Evolutionary conservation across 2,329 filamentous ascomycete genomes (phyloP), one percentile per base, ranked within the genome.

Genomic region (Eutypella sp.): DNA sequence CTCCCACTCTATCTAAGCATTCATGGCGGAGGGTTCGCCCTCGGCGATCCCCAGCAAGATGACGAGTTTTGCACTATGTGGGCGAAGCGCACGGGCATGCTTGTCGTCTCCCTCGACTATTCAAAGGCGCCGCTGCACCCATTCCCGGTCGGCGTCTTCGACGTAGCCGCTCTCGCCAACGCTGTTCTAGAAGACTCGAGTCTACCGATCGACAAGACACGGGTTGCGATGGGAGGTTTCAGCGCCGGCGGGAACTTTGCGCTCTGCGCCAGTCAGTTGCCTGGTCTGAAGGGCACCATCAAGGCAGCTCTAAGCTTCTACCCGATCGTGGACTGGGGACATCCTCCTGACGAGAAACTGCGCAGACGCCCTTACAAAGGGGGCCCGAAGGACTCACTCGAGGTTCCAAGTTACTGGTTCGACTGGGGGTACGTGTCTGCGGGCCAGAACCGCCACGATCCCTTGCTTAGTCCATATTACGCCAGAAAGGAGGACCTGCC

Each of bases 211-310:
- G 72, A 79, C 57, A 51, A 55, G 7, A 43, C 51, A 2, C 59
- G 60, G 19, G 63, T 77, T 4, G 67, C 67, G 0, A 49, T 79
- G 1, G 67, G 62, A 1, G 76, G 76, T 9, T 78, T 73, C 59
- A 74, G 71, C 27, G 75, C 75, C 0, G 76, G 76, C 22, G 76
- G 68, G 2, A 78, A 75, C 53, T 61, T 79, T 1, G 54, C 68
- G 1, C 59, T 78, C 1, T 58, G 64, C 6, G 67, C 66, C 0
- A 55, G 65, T 13, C 72, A 75, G 51, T 53, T 71, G 9, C 63
- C 65, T 0, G 56, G 50, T 13, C 51, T 76, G 27, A 56, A 58
- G 25, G 57, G 55, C 3, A 55, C 53, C 10, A 33, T 47, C 18
- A 46, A 42, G 16, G 73, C 68, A 0, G 62, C 68, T 0, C 55